Percentiles rank a stretch among this genome's conserved stretches.
Conservation (phyloP, 768 basidiomycete species). For the Symmetrospora coprosmae region DNA sequence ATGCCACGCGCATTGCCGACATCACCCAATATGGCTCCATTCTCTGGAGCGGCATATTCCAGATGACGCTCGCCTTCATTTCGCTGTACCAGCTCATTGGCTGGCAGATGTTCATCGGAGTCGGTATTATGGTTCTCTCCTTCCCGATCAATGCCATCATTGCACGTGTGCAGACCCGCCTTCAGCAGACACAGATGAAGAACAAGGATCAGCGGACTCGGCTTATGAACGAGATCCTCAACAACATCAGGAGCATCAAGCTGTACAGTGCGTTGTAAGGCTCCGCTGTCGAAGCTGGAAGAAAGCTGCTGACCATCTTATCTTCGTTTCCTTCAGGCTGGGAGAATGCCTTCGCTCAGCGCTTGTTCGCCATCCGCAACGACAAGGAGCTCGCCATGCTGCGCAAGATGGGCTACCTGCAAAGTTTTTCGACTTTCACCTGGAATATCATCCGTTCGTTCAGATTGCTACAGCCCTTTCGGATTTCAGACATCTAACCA, state of each 20-base stretch:
- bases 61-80: constrained; percentile 77
- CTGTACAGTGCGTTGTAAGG: constrained; percentile 37
- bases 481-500: constrained; percentile 36
- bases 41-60: constrained; percentile 68
- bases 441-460: constrained; percentile 23
- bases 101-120: constrained; percentile 27
- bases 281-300: neutral
- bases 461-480: neutral
- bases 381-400: constrained; percentile 68
- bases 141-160: constrained; percentile 40
- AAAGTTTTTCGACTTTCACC: constrained; percentile 41
- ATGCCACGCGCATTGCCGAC: constrained; percentile 31
- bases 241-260: constrained; percentile 83
- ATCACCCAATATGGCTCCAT: constrained; percentile 50
- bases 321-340: constrained; percentile 44
- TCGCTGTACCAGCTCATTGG: constrained; percentile 74
- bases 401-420: constrained; percentile 54
- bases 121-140: constrained; percentile 31
- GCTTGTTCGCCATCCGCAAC: constrained; percentile 65
- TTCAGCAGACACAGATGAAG: constrained; percentile 87
- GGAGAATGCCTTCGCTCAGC: constrained; percentile 77
- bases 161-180: constrained; percentile 42
- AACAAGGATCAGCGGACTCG: constrained; percentile 45
- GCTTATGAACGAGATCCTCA: constrained; percentile 83
- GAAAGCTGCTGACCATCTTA: constrained; percentile 3